A percentile compares a stretch with the other conserved stretches of the same genome.
phyloP scores from a whole-genome alignment of 1,139 yeast genomes.

The Scheffersomyces illinoinensis region DNA sequence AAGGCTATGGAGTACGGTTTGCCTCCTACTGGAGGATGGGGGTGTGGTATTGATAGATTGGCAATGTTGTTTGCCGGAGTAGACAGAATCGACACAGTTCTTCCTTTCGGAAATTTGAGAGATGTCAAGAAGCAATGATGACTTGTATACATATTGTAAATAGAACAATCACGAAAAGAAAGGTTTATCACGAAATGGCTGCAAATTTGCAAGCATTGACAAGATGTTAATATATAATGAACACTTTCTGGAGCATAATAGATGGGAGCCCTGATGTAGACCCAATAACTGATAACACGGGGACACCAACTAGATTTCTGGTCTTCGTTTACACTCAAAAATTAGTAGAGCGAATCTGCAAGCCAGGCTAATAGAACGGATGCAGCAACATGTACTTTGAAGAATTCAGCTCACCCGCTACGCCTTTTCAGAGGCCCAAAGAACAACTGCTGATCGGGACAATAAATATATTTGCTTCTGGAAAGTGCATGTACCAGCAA shows the following conservation, averaged over 20 bases:
- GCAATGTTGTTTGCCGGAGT: slow-evolving; percentile 74
- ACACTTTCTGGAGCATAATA: background rate
- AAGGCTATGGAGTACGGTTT: slow-evolving; percentile 85
- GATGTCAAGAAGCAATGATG: slow-evolving; percentile 62
- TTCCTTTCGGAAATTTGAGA: slow-evolving; percentile 77
- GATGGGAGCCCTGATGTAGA: background rate
- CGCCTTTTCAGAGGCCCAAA: too few relatives aligned
- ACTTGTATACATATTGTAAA: background rate
- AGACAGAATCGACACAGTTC: slow-evolving; percentile 72
- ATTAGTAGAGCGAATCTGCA: too few relatives aligned
- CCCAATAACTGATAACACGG: too few relatives aligned
- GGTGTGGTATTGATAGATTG: slow-evolving; percentile 87
- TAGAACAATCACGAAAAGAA: background rate
- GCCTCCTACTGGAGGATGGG: slow-evolving; percentile 99
- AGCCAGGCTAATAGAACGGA: too few relatives aligned
- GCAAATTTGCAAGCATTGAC: background rate
- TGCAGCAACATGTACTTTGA: too few relatives aligned
- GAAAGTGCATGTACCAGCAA: too few relatives aligned
- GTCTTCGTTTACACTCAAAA: background rate
- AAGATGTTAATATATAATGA: too few relatives aligned
- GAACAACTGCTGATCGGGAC: too few relatives aligned
- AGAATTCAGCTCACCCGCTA: too few relatives aligned
- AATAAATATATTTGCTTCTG: too few relatives aligned
- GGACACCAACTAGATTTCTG: background rate
- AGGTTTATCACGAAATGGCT: background rate